Evolutionary conservation across 305 asterid genomes (phyloP).

Genomic region (Solanum hybrid): DNA sequence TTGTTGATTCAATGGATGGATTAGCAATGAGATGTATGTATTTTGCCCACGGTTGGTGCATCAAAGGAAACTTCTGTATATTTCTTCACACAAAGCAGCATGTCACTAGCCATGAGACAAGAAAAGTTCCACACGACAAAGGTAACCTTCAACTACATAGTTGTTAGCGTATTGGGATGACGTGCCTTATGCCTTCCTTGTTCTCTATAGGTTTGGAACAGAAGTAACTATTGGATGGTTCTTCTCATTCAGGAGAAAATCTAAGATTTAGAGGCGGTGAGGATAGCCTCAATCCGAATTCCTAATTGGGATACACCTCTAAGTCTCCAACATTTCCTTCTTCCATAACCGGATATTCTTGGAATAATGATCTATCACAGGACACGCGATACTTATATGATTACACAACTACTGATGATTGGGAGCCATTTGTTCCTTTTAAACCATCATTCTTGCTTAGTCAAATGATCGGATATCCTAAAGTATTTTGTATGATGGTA

Average conservation of each 20-base stretch:
- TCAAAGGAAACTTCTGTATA: slow-evolving; percentile 65
- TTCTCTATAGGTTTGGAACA: slow-evolving; percentile 11
- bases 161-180: slow-evolving; percentile 9
- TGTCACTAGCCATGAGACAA: slow-evolving; percentile 17
- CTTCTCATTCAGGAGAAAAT: slow-evolving; percentile 30
- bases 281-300: not conserved
- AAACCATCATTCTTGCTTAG: slow-evolving; percentile 53
- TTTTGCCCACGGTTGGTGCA: slow-evolving; percentile 85
- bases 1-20: slow-evolving; percentile 24
- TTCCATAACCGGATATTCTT: slow-evolving; percentile 25
- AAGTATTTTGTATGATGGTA: slow-evolving; percentile 30
- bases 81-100: slow-evolving; percentile 53
- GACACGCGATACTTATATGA: slow-evolving; percentile 17
- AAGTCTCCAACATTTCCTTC: slow-evolving; percentile 29
- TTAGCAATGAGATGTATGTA: slow-evolving; percentile 48
- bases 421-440: slow-evolving; percentile 81
- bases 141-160: slow-evolving; percentile 27
- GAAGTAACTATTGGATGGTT: not conserved
- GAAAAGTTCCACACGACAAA: slow-evolving; percentile 25
- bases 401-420: slow-evolving; percentile 26
- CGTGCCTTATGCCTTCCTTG: not conserved
- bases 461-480: slow-evolving; percentile 34
- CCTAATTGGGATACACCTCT: slow-evolving; percentile 17
- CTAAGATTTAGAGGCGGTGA: slow-evolving; percentile 23
- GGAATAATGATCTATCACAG: slow-evolving; percentile 6